Evolutionary conservation across 2,329 filamentous ascomycete species (phyloP).

Genomic region (Dactylellina leptospora): DNA sequence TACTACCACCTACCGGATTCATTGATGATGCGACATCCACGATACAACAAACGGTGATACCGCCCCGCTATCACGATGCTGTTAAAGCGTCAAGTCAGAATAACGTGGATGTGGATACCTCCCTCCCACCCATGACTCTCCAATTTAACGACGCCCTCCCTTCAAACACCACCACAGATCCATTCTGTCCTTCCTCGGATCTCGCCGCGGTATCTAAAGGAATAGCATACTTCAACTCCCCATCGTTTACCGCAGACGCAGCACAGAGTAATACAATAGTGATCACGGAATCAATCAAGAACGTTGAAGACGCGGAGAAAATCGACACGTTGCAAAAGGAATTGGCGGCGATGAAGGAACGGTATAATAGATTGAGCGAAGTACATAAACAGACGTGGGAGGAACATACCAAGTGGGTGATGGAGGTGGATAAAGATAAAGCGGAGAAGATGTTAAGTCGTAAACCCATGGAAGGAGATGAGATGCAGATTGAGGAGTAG

Average conservation of each 20-base stretch:
- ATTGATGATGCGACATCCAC: constrained; percentile 7
- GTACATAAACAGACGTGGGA: constrained; percentile 57
- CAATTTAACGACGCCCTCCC: constrained; percentile 40
- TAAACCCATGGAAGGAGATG: constrained; percentile 18
- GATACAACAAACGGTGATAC: constrained; percentile 49
- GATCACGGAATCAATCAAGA: constrained; percentile 30
- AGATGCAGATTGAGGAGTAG: constrained; percentile 18
- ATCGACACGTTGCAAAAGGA: constrained; percentile 55
- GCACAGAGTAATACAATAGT: constrained; percentile 4
- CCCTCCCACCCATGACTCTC: constrained; percentile 36
- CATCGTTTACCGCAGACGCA: constrained; percentile 1
- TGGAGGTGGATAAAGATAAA: constrained; percentile 52
- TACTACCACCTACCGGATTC: constrained; percentile 56
- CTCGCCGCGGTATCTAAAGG: constrained; percentile 46
- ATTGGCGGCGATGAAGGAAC: constrained; percentile 55
- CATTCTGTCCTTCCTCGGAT: constrained; percentile 54
- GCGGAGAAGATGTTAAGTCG: constrained; percentile 40
- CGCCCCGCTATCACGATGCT: constrained; percentile 56
- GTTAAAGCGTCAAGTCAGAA: constrained; percentile 52
- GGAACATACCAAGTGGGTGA: constrained; percentile 52
- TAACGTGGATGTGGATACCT: constrained; percentile 47
- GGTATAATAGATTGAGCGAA: constrained; percentile 55
- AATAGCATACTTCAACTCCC: constrained; percentile 34
- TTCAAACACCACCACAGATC: constrained; percentile 9
- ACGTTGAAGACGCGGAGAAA: constrained; percentile 53